Base-by-base conservation (phyloP, 2,329 filamentous ascomycete genomes). In the Fusarium penzigii region DNA sequence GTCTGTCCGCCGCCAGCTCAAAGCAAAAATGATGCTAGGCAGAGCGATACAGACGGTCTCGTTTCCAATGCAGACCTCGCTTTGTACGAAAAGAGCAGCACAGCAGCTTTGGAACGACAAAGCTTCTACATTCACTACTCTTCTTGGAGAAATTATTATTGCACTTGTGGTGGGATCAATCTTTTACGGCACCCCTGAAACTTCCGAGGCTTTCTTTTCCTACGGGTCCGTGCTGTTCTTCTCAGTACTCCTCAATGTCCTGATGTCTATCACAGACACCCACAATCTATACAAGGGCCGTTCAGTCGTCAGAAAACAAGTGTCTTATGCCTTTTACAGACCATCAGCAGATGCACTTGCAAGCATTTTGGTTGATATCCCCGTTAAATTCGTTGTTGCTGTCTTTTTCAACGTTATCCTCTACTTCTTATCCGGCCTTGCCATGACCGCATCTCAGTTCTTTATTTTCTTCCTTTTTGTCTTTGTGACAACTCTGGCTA, bases 91-190 rank as follows among this genome's bases (percentile, higher is more conserved):
- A 43, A 43, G 49, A 51, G 32, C 44, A 6, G 11, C 29, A 7
- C 49, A 51, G 39, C 44, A 45, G 29, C 49, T 51, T 8, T 38
- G 39, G 13, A 51, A 51, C 13, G 49, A 51, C 12, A 46, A 46
- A 29, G 43, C 43, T 25, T 46, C 49, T 2, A 40, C 49, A 7
- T 42, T 51, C 17, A 42, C 49, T 16, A 51, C 49, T 3, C 43
- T 46, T 16, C 29, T 84, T 85, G 42, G 34, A 41, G 55, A 59
- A 42, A 42, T 51, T n/a, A 50, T 53, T 36, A 44, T 53, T 29
- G 57, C 58, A 2, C 74, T 90, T 8, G 84, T 89, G 52, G 80
- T 88, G 29, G 83, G 84, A 1, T 85, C 82, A 39, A 71, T 89
- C 10, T 89, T 89, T 70, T 85, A 87, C 55, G 82, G 88, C 64